Base-by-base conservation (phyloP, 768 basidiomycete genomes). In the Lepiota venenata region DNA sequence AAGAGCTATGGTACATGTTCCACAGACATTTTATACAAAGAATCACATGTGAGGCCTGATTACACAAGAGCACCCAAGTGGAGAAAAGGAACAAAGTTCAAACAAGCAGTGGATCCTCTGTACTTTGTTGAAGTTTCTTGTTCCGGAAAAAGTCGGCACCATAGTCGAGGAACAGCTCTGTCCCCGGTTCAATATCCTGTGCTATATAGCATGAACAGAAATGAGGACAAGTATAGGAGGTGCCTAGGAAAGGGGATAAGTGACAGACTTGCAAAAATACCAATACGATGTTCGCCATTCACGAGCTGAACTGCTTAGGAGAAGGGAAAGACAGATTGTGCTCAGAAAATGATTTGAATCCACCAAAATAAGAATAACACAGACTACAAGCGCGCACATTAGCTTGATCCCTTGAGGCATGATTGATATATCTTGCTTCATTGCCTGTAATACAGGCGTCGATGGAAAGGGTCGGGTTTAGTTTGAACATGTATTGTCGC, bases 111-210 rank as follows among this genome's bases (percentile, higher is more conserved):
- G n/a, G n/a, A n/a, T n/a, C n/a, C n/a, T n/a, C n/a, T n/a, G n/a
- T n/a, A n/a, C n/a, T n/a, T n/a, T n/a, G 25, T 32, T 32, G 32
- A 11, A 8, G 9, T 32, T 32, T 32, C 6, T 32, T 3, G 6
- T 32, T 2, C 2, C 42, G 41, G 48, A 60, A 60, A 25, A 47
- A 60, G 8, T 55, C 45, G 0, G 56, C 18, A 3, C 62, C 60
- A 14, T 60, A 65, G 29, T 61, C 50, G 27, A 64, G 39, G 6
- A 64, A 29, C 2, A 64, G 21, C 40, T 64, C 60, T 7, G 51
- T 47, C 4, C 63, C 60, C 16, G 50, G 50, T 16, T 48, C 32
- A 1, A 64, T 53, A 37, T 48, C 42, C 21, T 49, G 47, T 4
- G n/a, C 62, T 63, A 14, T 11, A 16, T 15, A 25, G 25, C 25